Percentiles rank a stretch among this genome's conserved stretches.
Conservation (phyloP, 2,329 filamentous ascomycete genomes). For the Paraconiothyrium sp. region DNA sequence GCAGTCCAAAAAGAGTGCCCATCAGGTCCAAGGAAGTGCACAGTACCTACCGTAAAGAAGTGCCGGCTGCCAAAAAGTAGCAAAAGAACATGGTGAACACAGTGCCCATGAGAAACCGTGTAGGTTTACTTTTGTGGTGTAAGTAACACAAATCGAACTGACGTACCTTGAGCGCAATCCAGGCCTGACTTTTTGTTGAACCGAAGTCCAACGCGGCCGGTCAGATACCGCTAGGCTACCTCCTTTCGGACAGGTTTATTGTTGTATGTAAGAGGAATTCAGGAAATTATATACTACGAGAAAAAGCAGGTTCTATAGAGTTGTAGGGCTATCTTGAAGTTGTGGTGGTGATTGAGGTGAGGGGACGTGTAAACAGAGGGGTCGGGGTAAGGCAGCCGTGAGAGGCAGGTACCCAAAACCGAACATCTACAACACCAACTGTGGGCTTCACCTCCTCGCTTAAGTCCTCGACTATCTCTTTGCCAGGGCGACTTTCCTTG, state of each 20-base stretch:
- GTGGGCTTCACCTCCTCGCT: not conserved
- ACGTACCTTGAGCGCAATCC: not conserved
- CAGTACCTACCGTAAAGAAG: not conserved
- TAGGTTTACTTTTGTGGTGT: not conserved
- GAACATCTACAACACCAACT: not conserved
- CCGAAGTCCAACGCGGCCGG: not conserved
- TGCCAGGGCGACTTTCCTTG: not conserved
- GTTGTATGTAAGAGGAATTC: not conserved
- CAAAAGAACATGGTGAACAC: constrained; percentile 7
- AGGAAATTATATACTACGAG: not conserved
- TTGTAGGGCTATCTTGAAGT: not conserved
- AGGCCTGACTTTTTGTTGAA: too few relatives aligned
- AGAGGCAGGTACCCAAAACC: not conserved
- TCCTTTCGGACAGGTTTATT: constrained; percentile 5
- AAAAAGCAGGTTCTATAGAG: not conserved
- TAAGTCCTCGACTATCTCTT: not conserved
- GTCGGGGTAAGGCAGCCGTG: not conserved
- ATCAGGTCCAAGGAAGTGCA: not conserved
- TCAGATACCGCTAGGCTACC: not conserved
- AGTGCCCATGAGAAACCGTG: constrained; percentile 3
- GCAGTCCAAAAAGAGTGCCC: not conserved
- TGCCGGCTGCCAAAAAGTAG: constrained; percentile 4
- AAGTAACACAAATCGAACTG: not conserved
- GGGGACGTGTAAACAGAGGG: not conserved
- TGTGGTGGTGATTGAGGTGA: not conserved